Conservation (phyloP, 371 early-diverging fungal species). For the Catenaria anguillulae region DNA sequence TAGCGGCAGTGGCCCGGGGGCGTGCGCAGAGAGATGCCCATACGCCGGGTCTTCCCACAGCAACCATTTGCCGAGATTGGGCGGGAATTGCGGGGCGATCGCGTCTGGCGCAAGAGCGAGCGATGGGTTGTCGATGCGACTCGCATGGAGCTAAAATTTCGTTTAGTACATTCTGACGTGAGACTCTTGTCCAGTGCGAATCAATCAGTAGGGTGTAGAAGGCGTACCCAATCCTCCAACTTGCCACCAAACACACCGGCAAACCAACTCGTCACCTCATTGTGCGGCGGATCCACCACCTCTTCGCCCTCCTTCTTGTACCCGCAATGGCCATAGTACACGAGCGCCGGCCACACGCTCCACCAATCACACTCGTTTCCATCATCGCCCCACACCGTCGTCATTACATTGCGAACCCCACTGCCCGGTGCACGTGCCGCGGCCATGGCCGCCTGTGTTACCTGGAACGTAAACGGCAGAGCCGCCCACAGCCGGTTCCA, state of each 20-base stretch:
- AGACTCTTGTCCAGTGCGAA: too few species aligned
- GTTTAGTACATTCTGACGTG: neutral
- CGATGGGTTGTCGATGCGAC: neutral
- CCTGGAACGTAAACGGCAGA: slow-evolving; percentile 59
- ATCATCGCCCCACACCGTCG: slow-evolving; percentile 81
- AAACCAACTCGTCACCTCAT: slow-evolving; percentile 41
- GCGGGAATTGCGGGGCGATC: slow-evolving; percentile 32
- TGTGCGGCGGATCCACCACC: slow-evolving; percentile 18
- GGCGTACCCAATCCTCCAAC: slow-evolving; percentile 47
- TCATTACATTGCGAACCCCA: slow-evolving; percentile 48
- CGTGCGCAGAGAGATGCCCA: slow-evolving; percentile 59
- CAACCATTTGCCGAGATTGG: slow-evolving; percentile 68
- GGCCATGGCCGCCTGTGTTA: slow-evolving; percentile 51
- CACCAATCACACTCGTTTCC: slow-evolving; percentile 73
- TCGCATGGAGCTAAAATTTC: neutral
- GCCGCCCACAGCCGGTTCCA: slow-evolving; percentile 75
- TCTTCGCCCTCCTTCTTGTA: slow-evolving; percentile 46
- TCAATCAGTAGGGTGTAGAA: neutral
- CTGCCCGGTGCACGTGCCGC: slow-evolving; percentile 50
- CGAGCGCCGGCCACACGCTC: slow-evolving; percentile 55
- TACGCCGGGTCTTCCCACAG: slow-evolving; percentile 77
- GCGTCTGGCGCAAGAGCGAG: neutral
- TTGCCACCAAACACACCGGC: slow-evolving; percentile 64
- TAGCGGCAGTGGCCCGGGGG: slow-evolving; percentile 36
- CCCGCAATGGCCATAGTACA: slow-evolving; percentile 59